Evolutionary conservation across 2,329 filamentous ascomycete genomes (phyloP).

Genomic region (Onygena corvina): DNA sequence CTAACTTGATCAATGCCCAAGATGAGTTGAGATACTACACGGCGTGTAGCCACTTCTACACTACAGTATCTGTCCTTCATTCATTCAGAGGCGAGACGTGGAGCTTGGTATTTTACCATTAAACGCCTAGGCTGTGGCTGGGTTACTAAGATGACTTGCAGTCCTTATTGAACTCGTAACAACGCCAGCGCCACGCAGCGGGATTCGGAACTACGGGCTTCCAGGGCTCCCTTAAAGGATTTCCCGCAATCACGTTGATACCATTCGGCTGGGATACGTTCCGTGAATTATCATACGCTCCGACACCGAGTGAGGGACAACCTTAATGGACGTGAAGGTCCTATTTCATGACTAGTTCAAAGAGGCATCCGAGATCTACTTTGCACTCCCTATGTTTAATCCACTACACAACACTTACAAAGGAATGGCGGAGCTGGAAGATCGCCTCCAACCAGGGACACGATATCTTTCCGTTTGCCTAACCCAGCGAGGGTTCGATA

Average conservation of each 20-base stretch:
- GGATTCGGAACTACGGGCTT: no score
- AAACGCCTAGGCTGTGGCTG: background rate
- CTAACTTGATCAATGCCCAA: no score
- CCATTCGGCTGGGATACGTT: background rate
- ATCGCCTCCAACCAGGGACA: background rate
- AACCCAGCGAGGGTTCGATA: background rate
- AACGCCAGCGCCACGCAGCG: conserved; percentile 2
- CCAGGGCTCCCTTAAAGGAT: background rate
- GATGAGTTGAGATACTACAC: no score
- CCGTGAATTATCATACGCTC: background rate
- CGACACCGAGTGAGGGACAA: background rate
- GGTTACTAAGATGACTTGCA: background rate
- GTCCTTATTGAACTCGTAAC: background rate
- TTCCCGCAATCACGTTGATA: background rate
- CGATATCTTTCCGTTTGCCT: background rate
- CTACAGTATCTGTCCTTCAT: no score
- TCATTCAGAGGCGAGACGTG: no score
- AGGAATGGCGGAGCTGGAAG: no score
- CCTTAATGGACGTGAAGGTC: no score
- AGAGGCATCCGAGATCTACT: no score
- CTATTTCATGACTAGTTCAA: no score
- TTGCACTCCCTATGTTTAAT: no score
- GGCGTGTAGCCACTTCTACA: no score
- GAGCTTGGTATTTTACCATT: background rate
- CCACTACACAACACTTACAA: no score